Base-by-base conservation (phyloP, 2,329 filamentous ascomycete species). In the Fusarium anthophilum region DNA sequence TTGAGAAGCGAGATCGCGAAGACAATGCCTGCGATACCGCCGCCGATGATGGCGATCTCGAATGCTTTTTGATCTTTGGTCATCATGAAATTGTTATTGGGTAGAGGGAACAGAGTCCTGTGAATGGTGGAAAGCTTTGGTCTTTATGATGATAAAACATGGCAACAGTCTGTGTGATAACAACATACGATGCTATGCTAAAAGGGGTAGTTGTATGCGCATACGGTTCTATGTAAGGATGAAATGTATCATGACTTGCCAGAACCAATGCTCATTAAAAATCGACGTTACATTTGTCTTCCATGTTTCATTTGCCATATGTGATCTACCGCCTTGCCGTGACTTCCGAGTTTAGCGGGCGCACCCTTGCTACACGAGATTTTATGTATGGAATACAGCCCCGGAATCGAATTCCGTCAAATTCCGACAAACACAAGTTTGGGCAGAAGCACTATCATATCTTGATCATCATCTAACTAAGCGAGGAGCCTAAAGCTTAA, bases 151-250 rank as follows among this genome's bases (percentile, higher is more conserved):
- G 13, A 5, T 32, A 14, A 13, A 32, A 32, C 5, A 14, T 32
- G 30, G 7, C 1, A 32, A 32, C 30, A 32, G 30, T 32, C 7
- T 32, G 7, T 32, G 30, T 32, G 2, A 43, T 2, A 15, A 3
- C 14, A 5, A 4, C 9, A 5, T 43, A 11, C 22, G 1, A 24
- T 4, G 15, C 2, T 24, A 12, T 44, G 10, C n/a, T 17, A 1
- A 44, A 44, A 44, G 5, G 8, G 43, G 43, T 6, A 44, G n/a
- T 24, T 24, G 8, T 41, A 22, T 14, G 20, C 38, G 12, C 20
- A 41, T 22, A 22, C 1, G 5, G 20, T 22, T 41, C 12, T 22
- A 6, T 18, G 4, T 12, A 20, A 38, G 37, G 5, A 38, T 38
- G 37, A 12, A 12, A 38, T 38, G 1, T 20, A 10, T 20, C 1